phyloP scores from a whole-genome alignment of 2,329 filamentous ascomycete genomes.

The Rhexocercosporidium sp. region DNA sequence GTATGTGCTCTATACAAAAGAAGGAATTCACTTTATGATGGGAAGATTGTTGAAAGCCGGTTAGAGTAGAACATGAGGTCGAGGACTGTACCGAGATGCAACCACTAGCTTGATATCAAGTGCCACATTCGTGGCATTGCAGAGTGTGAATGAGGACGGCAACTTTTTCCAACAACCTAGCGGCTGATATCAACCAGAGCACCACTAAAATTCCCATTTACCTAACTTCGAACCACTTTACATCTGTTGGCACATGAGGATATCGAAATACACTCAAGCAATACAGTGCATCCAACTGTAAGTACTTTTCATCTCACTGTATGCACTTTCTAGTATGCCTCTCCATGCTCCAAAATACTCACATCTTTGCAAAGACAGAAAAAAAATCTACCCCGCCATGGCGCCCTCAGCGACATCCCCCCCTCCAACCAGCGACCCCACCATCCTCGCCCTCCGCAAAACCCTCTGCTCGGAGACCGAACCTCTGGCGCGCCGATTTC shows the following conservation, averaged over 20 bases:
- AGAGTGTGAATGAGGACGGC: not conserved
- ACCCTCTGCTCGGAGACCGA: conserved; percentile 81
- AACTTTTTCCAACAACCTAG: not conserved
- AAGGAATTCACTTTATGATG: too few species aligned
- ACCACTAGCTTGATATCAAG: not conserved
- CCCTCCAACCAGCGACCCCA: conserved; percentile 39
- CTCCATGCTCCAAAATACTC: not conserved
- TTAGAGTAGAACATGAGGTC: too few species aligned
- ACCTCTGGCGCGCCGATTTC: conserved; percentile 87
- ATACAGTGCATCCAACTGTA: not conserved
- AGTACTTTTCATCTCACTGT: not conserved
- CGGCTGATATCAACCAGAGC: not conserved
- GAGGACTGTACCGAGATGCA: too few species aligned
- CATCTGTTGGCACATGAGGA: not conserved
- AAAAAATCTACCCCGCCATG: conserved; percentile 36
- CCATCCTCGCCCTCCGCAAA: conserved; percentile 62
- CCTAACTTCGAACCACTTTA: not conserved
- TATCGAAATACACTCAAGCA: not conserved
- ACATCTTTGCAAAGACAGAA: not conserved
- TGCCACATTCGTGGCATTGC: not conserved
- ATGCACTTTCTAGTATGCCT: not conserved
- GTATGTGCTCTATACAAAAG: too few species aligned
- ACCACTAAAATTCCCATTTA: not conserved
- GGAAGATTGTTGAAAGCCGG: too few species aligned
- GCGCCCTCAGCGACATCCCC: conserved; percentile 41